Evolutionary conservation across 768 basidiomycete genomes (phyloP).

Genomic region (Boletellus emodensis): DNA sequence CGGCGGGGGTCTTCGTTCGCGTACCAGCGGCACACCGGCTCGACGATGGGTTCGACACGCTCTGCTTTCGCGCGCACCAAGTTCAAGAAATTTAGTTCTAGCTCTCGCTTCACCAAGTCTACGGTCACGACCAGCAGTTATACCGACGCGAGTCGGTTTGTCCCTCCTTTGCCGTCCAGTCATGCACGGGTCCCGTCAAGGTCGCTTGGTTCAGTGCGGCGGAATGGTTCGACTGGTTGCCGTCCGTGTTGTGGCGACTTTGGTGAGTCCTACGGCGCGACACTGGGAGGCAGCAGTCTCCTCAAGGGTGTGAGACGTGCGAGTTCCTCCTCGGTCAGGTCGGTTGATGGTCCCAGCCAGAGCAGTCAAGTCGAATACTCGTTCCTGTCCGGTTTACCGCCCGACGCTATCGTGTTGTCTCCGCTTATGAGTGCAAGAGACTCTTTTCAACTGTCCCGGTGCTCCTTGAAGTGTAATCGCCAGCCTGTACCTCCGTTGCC

Average conservation of each 20-base stretch:
- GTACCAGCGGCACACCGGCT: slow-evolving; percentile 6
- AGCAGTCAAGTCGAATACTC: slow-evolving; percentile 16
- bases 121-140: slow-evolving; percentile 6
- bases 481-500: slow-evolving; percentile 20
- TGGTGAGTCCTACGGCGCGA: not conserved
- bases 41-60: slow-evolving; percentile 8
- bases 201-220: not conserved
- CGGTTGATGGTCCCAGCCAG: slow-evolving; percentile 16
- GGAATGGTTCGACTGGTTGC: not conserved
- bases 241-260: slow-evolving; percentile 1
- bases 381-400: slow-evolving; percentile 26
- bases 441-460: slow-evolving; percentile 27
- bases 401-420: slow-evolving; percentile 11
- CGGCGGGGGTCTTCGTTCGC: slow-evolving; percentile 1
- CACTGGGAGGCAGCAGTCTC: not conserved
- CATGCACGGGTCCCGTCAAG: slow-evolving; percentile 1
- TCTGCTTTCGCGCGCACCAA: not conserved
- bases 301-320: slow-evolving; percentile 2
- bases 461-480: slow-evolving; percentile 10
- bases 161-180: not conserved
- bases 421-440: slow-evolving; percentile 25
- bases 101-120: slow-evolving; percentile 10
- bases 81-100: not conserved
- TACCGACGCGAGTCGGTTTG: slow-evolving; percentile 1
- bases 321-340: slow-evolving; percentile 24